phyloP scores from a whole-genome alignment of 768 basidiomycete genomes.

The Amanita pseudoporphyria region DNA sequence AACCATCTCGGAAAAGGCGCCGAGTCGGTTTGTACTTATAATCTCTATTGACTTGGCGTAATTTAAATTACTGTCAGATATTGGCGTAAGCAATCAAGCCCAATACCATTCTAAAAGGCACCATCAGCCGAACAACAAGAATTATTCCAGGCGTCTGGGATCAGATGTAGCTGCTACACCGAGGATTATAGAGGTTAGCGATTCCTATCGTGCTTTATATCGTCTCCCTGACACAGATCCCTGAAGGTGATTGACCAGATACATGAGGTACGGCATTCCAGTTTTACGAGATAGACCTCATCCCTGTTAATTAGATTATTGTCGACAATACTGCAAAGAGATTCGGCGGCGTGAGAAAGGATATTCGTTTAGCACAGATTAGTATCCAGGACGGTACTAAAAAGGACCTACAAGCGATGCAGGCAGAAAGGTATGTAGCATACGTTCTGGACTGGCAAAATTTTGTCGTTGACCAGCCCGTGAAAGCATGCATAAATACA shows the following conservation, averaged over 20 bases:
- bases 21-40: neutral
- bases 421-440: constrained; percentile 28
- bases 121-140: neutral
- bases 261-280: constrained; percentile 25
- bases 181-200: constrained; percentile 34
- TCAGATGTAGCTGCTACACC: neutral
- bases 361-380: constrained; percentile 34
- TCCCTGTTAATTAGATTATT: constrained; percentile 28
- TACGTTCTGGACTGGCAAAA: neutral
- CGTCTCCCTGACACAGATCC: neutral
- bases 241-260: constrained; percentile 43
- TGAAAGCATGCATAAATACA: constrained; percentile 40
- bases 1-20: neutral
- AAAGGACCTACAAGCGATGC: constrained; percentile 35
- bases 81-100: neutral
- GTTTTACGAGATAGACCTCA: neutral
- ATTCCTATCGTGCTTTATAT: neutral
- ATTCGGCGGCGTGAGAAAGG: constrained; percentile 37
- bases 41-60: neutral
- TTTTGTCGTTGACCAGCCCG: neutral
- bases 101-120: neutral
- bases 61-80: neutral
- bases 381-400: constrained; percentile 37
- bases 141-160: neutral
- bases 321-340: constrained; percentile 34